Percentiles rank a stretch among this genome's conserved stretches.
phyloP scores from a whole-genome alignment of 192 early-diverging fungal species.

The Backusella morwellensis region DNA sequence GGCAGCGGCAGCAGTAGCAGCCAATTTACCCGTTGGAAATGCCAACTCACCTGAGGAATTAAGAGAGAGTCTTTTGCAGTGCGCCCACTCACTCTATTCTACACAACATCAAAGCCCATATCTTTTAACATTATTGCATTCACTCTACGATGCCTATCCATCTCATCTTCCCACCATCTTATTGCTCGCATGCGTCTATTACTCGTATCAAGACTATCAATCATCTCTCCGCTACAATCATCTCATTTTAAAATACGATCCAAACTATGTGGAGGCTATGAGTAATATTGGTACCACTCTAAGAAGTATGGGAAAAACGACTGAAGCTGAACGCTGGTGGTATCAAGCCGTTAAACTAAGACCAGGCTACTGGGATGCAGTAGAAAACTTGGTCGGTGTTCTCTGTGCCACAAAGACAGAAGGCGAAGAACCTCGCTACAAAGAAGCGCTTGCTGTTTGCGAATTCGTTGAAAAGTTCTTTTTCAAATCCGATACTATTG shows the following conservation, averaged over 20 bases:
- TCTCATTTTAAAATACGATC: constrained; percentile 76
- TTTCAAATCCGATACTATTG: constrained; percentile 20
- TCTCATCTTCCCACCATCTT: constrained; percentile 82
- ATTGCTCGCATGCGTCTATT: constrained; percentile 85
- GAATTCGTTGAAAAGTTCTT: constrained; percentile 72
- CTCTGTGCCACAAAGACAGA: constrained; percentile 52
- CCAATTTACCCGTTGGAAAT: constrained; percentile 1
- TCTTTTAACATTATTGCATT: constrained; percentile 47
- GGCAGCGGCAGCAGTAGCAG: constrained; percentile 17
- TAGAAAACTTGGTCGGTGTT: constrained; percentile 83
- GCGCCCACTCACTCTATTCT: constrained; percentile 63
- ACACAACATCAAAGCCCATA: constrained; percentile 48
- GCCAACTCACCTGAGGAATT: constrained; percentile 17
- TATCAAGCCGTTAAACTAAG: constrained; percentile 78
- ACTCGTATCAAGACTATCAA: constrained; percentile 68
- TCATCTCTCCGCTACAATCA: constrained; percentile 82
- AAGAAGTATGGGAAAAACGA: constrained; percentile 68
- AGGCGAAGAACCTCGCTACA: constrained; percentile 52
- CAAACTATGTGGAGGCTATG: constrained; percentile 88
- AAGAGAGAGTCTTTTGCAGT: constrained; percentile 60
- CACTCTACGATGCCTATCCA: constrained; percentile 53
- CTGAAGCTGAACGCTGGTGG: constrained; percentile 83
- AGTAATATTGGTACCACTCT: constrained; percentile 90
- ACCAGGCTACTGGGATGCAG: constrained; percentile 92
- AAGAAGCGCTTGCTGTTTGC: constrained; percentile 82